A percentile compares a stretch with the other conserved stretches of the same genome.
phyloP scores from a whole-genome alignment of 1,284 basidiomycete species.

The Malassezia nana region DNA sequence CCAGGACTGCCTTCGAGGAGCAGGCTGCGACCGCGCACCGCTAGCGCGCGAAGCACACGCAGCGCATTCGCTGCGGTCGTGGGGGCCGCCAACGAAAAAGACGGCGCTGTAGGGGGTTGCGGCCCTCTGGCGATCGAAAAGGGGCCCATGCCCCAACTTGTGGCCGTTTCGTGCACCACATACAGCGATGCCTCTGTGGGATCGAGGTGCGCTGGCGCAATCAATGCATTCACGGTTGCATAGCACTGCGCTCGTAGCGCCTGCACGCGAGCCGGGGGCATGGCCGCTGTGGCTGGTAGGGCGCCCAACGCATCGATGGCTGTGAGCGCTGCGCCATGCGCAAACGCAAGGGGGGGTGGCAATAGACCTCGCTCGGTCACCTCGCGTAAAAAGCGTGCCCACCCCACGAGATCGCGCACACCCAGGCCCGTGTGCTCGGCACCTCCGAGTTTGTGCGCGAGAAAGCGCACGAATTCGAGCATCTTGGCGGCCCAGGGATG shows the following conservation, averaged over 20 bases:
- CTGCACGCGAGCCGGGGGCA: constrained; percentile 54
- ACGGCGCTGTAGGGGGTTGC: constrained; percentile 21
- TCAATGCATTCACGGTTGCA: constrained; percentile 49
- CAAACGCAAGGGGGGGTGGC: constrained; percentile 37
- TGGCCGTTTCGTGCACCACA: constrained; percentile 32
- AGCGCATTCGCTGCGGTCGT: constrained; percentile 81
- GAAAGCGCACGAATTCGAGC: constrained; percentile 74
- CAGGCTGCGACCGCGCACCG: constrained; percentile 73
- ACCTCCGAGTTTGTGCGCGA: constrained; percentile 61
- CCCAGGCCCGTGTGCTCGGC: constrained; percentile 51
- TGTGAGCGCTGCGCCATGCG: constrained; percentile 50
- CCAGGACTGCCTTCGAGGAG: constrained; percentile 95
- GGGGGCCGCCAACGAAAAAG: constrained; percentile 54
- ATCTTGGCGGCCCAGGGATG: constrained; percentile 58
- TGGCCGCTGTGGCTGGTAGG: constrained; percentile 38
- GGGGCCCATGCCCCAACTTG: constrained; percentile 60
- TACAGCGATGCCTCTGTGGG: constrained; percentile 50
- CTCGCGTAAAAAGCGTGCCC: constrained; percentile 78
- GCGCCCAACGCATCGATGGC: constrained; percentile 50
- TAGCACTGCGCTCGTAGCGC: constrained; percentile 59
- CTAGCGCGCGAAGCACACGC: constrained; percentile 79
- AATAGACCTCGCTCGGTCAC: constrained; percentile 49
- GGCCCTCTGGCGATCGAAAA: constrained; percentile 64
- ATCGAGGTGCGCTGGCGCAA: constrained; percentile 22
- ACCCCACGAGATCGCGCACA: constrained; percentile 82